Base-by-base conservation (phyloP, 345 rosid species). In the Iberis pinnata region DNA sequence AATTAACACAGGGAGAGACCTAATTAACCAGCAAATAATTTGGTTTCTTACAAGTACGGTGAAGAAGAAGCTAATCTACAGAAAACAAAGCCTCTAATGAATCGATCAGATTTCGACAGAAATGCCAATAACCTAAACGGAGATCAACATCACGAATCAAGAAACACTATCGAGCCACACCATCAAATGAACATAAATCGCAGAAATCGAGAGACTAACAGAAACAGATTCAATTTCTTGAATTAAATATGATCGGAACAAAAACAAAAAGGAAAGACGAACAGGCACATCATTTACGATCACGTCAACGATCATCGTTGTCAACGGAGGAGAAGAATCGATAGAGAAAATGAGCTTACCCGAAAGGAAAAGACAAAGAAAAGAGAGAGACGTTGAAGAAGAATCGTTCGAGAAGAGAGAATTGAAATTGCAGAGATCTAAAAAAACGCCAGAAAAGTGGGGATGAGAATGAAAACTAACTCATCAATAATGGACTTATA, bases 371-470 rank as follows among this genome's bases (percentile, higher is more conserved):
- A n/a, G n/a, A n/a, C n/a, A n/a, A n/a, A n/a, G n/a, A n/a, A n/a
- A 9, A 32, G n/a, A 32, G 3, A 3, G 2, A 3, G 33, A 11
- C 37, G 37, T 9, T 9, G 37, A 32, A 32, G 37, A 29, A 29
- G 10, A 9, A 0, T 10, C 37, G 32, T 45, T 44, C 15, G 12
- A 43, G 49, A n/a, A 18, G 19, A 38, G 16, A 54, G 3, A 14
- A 37, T 22, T 36, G 15, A 14, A 51, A 67, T 9, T 47, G 52
- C 51, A 32, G 57, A 67, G 71, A 67, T 67, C 72, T 46, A 20
- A 43, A 13, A 12, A 61, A 13, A 46, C 18, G 35, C 49, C 20
- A 12, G n/a, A n/a, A n/a, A n/a, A n/a, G 38, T 7, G 16, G 22
- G 20, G 7, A 53, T 12, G 7, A 12, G 18, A 49, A 41, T 22